Percentiles rank a stretch among this genome's conserved stretches.
These are phyloP conservation scores for Extremus antarcticus DNA, from an alignment of 495 filamentous ascomycete genomes.

Conservation along the genomic window DNA sequence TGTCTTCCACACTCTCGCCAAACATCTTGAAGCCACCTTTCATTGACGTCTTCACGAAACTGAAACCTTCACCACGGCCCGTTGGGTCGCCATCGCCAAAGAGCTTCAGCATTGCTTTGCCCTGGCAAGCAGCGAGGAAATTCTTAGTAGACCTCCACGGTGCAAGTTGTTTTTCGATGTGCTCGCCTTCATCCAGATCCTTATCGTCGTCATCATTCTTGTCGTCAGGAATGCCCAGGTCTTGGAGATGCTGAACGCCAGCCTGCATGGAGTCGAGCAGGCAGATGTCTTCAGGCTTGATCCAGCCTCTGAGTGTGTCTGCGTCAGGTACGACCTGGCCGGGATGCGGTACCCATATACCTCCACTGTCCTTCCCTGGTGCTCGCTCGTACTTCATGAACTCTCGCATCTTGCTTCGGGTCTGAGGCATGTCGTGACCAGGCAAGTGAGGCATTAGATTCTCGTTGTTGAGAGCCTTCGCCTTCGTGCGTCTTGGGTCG, in stretches of 20 bases:
- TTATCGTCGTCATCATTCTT: constrained; percentile 59
- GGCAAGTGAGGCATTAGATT: constrained; percentile 75
- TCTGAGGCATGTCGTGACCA: constrained; percentile 78
- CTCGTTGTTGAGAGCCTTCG: constrained; percentile 26
- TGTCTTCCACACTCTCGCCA: constrained; percentile 78
- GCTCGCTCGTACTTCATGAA: constrained; percentile 83
- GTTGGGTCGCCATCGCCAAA: constrained; percentile 95
- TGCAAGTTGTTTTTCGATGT: constrained; percentile 78
- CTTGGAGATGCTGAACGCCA: constrained; percentile 69
- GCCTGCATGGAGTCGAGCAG: constrained; percentile 94
- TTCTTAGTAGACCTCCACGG: constrained; percentile 94
- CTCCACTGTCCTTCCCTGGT: constrained; percentile 35
- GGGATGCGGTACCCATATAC: constrained; percentile 63
- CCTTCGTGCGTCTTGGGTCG: constrained; percentile 23
- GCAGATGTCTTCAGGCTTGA: constrained; percentile 91
- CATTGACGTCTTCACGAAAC: constrained; percentile 94
- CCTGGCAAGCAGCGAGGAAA: constrained; percentile 83
- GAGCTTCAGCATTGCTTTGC: constrained; percentile 93
- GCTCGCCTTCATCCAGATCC: constrained; percentile 53
- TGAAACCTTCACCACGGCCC: constrained; percentile 84
- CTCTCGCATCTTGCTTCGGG: constrained; percentile 91
- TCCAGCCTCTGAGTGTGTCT: constrained; percentile 65
- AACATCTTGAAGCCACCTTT: constrained; percentile 92
- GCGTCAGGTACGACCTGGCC: constrained; percentile 67
- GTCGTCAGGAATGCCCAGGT: constrained; percentile 68